Base-by-base conservation (phyloP, 2,329 filamentous ascomycete genomes). In the Diaporthe velutina region DNA sequence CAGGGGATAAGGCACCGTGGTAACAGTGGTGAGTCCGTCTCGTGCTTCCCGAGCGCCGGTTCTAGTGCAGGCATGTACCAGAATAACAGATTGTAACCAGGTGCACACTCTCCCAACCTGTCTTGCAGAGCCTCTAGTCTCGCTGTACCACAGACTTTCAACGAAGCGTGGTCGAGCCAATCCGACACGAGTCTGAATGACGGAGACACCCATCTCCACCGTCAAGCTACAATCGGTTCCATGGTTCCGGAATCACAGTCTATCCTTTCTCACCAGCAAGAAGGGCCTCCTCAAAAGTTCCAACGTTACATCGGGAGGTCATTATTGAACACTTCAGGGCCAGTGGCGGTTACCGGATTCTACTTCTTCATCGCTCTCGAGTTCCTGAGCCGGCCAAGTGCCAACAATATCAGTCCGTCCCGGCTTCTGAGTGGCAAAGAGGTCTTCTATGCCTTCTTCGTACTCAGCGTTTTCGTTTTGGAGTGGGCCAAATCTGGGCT, bases 401-500 rank as follows among this genome's bases (percentile, higher is more conserved):
- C 35, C 28, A 57, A 57, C 28, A 30, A 57, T 22, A 57, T 57
- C 54, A 57, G 54, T 10, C 54, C 54, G 15, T 57, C 54, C 1
- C 54, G 54, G 33, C 7, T 57, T 33, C 15, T 57, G 28, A 57
- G 54, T 57, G 54, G 54, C 15, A 57, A 57, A 15, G 54, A 30
- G 5, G 28, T 57, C 54, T 57, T 57, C 54, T 57, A 57, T 33
- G 28, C 54, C 13, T 57, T 57, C 28, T 57, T 57, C 54, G 28
- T 57, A 28, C 28, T 57, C 54, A 35, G 54, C 30, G 54, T 57
- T 25, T 57, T 57, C 54, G 54, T 33, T 15, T 30, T 57, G 54
- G 54, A 57, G 54, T 57, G 28, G 28, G 54, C 54, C 54, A 57
- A 57, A 33, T 57, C 54, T 33, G 54, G 54, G 28, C 54, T 57